Evolutionary conservation across 176 grass and related monocot species (phyloP).

Genomic region (Otatea glauca): DNA sequence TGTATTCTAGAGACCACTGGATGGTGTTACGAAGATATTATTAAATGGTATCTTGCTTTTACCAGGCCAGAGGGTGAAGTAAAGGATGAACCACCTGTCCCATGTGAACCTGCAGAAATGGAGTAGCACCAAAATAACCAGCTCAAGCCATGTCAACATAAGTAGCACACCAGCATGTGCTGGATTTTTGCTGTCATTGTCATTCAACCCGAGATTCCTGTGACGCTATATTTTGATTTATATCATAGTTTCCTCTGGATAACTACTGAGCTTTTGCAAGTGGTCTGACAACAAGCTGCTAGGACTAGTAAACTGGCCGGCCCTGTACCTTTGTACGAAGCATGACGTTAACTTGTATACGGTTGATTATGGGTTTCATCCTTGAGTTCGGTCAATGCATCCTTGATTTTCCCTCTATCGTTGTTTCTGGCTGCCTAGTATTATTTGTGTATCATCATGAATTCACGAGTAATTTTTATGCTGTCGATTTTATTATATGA

Average conservation of each 20-base stretch:
- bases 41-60: neutral
- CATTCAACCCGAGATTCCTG: neutral
- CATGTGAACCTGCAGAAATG: neutral
- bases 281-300: neutral
- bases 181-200: neutral
- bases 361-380: neutral
- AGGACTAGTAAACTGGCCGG: neutral
- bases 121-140: neutral
- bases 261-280: neutral
- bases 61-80: neutral
- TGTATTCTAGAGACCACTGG: neutral
- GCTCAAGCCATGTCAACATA: neutral
- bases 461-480: too few relatives aligned
- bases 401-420: neutral
- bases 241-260: neutral
- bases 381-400: too few relatives aligned
- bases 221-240: neutral
- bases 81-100: neutral
- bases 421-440: neutral
- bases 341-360: too few relatives aligned
- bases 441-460: too few relatives aligned
- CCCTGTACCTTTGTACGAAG: neutral
- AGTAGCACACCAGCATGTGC: neutral
- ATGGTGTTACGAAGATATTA: neutral
- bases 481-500: too few relatives aligned